Conservation (phyloP, 306 rosid species). For the Acacia confusa region DNA sequence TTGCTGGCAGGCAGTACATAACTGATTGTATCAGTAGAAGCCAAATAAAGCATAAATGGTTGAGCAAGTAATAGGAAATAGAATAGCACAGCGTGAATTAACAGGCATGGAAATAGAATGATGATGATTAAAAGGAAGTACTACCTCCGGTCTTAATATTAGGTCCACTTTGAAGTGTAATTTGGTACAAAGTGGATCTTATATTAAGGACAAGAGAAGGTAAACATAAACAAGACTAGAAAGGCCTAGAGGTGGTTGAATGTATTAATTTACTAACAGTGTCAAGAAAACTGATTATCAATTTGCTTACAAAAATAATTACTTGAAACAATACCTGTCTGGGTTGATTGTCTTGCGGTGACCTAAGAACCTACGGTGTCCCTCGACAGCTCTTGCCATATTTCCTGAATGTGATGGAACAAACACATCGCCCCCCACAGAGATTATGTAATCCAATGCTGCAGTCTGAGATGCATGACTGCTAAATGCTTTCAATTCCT, state of each 20-base stretch:
- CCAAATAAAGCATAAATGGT: conserved; percentile 10
- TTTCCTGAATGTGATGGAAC: conserved; percentile 86
- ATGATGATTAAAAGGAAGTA: background rate
- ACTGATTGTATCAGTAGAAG: conserved; percentile 1
- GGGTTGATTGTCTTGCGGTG: conserved; percentile 87
- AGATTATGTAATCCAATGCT: conserved; percentile 86
- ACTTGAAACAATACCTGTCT: conserved; percentile 57
- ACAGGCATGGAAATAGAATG: background rate
- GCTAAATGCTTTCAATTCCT: conserved; percentile 71
- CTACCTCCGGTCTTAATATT: too few species aligned
- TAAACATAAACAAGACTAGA: background rate
- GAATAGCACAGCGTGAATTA: background rate
- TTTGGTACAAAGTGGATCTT: too few species aligned
- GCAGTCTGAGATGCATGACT: conserved; percentile 93
- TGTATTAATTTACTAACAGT: background rate
- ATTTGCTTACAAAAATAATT: background rate
- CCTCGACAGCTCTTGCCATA: conserved; percentile 98
- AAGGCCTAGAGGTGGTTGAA: conserved; percentile 13
- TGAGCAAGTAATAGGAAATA: background rate
- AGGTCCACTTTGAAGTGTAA: too few species aligned
- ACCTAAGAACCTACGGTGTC: conserved; percentile 88
- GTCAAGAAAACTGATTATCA: background rate
- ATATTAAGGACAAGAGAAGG: too few species aligned
- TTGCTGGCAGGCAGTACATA: background rate
- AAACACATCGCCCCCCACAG: conserved; percentile 88